These are phyloP conservation scores for Boletus tylopilopsis DNA, from an alignment of 768 basidiomycete genomes.

Conservation along the genomic window DNA sequence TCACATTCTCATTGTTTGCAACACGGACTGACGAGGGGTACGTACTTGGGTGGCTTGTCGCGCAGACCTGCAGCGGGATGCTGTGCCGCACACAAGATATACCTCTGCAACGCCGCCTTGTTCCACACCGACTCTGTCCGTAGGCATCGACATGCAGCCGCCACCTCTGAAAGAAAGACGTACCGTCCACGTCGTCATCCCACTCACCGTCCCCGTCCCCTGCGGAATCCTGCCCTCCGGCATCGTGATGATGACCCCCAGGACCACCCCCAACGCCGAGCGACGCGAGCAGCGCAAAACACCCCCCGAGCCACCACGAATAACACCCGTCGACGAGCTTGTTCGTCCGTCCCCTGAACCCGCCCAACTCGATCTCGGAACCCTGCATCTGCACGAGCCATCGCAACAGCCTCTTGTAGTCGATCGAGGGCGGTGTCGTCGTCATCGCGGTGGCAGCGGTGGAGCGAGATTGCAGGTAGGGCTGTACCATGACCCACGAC, in stretches of 20 bases:
- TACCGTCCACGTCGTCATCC: conserved; percentile 70
- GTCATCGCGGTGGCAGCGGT: background rate
- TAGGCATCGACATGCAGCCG: too few species aligned
- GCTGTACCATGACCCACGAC: conserved; percentile 73
- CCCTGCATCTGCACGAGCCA: conserved; percentile 92
- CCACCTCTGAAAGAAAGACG: too few species aligned
- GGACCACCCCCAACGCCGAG: conserved; percentile 35
- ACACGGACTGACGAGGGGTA: too few species aligned
- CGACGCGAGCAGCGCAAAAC: conserved; percentile 73
- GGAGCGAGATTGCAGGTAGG: conserved; percentile 36
- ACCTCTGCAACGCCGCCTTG: conserved; percentile 77
- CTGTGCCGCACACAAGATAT: conserved; percentile 83
- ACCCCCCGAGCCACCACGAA: conserved; percentile 98
- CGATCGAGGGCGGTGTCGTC: conserved; percentile 39
- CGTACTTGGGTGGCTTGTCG: conserved; percentile 93
- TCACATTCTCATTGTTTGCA: too few species aligned
- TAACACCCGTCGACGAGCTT: conserved; percentile 99
- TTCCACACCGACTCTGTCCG: conserved; percentile 48
- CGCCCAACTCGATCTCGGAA: conserved; percentile 75
- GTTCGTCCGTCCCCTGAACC: conserved; percentile 91
- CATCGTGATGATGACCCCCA: background rate
- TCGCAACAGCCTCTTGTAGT: conserved; percentile 58
- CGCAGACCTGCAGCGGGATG: conserved; percentile 81
- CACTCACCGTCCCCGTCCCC: conserved; percentile 48
- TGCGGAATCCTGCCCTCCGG: background rate